Percentiles rank a stretch among this genome's conserved stretches.
Conservation (phyloP, 2,329 filamentous ascomycete genomes). For the Fonsecaea multimorphosa region DNA sequence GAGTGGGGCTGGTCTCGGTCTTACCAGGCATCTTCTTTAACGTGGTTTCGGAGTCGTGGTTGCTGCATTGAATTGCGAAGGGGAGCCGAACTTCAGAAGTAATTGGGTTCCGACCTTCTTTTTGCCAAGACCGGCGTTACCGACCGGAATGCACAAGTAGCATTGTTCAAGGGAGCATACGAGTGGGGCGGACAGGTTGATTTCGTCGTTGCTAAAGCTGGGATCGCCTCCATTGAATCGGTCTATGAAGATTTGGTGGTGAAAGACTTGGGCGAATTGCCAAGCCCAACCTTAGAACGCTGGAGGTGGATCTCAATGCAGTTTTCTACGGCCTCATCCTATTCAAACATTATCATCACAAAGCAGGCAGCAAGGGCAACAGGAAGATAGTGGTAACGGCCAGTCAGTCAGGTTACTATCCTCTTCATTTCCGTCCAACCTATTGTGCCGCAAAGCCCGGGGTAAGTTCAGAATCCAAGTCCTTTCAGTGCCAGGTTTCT, state of each 20-base stretch:
- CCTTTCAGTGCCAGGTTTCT: no score
- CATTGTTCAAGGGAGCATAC: constrained; percentile 51
- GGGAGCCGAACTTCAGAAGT: constrained; percentile 5
- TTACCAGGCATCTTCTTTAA: constrained; percentile 45
- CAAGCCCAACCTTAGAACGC: not conserved
- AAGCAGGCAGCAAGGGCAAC: not conserved
- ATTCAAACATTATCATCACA: constrained; percentile 14
- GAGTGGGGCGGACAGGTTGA: constrained; percentile 51
- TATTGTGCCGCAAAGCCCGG: constrained; percentile 7
- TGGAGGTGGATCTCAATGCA: no score
- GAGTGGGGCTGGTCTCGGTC: constrained; percentile 49
- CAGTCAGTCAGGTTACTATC: constrained; percentile 13
- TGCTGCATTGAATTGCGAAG: constrained; percentile 36
- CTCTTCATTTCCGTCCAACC: constrained; percentile 13
- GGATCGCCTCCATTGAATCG: constrained; percentile 33
- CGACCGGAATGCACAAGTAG: constrained; percentile 52
- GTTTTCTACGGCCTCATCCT: not conserved
- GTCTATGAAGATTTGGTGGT: constrained; percentile 10
- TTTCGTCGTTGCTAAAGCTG: constrained; percentile 57
- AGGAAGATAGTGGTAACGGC: constrained; percentile 16
- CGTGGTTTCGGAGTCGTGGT: constrained; percentile 52
- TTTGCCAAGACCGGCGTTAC: constrained; percentile 53
- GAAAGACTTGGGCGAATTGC: not conserved
- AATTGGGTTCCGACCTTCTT: constrained; percentile 15
- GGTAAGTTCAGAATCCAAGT: not conserved